These are phyloP conservation scores for Microbotryum silenes-acaulis DNA, from an alignment of 1,284 basidiomycete species.

Conservation along the genomic window DNA sequence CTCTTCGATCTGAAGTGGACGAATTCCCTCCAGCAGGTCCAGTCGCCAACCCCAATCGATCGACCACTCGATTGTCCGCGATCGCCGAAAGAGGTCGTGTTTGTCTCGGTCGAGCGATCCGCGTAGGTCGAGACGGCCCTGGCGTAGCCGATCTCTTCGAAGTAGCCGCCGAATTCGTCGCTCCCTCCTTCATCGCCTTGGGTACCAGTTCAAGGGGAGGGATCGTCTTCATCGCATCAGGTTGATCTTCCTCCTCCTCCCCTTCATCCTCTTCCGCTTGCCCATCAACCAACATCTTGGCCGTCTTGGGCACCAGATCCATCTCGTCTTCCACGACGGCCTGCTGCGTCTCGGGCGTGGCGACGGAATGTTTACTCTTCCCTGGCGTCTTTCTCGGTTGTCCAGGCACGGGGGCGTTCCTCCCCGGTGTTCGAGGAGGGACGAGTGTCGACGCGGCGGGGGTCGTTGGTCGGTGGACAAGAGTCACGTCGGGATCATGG, in stretches of 20 bases:
- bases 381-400: conserved; percentile 32
- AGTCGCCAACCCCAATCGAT: conserved; percentile 9
- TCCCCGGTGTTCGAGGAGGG: conserved; percentile 2
- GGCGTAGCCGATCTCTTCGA: not conserved
- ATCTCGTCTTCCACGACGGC: conserved; percentile 11
- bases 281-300: conserved; percentile 5
- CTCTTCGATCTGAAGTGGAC: not conserved
- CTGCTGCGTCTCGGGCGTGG: conserved; percentile 18
- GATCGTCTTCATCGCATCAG: not conserved
- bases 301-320: conserved; percentile 8
- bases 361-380: conserved; percentile 18
- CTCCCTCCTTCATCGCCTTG: not conserved
- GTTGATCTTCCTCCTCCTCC: conserved; percentile 1
- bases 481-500: not conserved
- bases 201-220: conserved; percentile 6
- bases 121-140: conserved; percentile 12
- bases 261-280: not conserved
- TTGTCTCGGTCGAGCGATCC: conserved; percentile 17
- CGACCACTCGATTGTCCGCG: conserved; percentile 26
- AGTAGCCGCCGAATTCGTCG: not conserved
- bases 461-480: conserved; percentile 7
- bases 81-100: conserved; percentile 20
- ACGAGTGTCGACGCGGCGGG: not conserved
- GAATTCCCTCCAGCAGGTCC: not conserved
- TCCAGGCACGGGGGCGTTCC: conserved; percentile 14